Percentiles rank a stretch among this genome's conserved stretches.
phyloP scores from a whole-genome alignment of 106 monocot genomes.

The Dioscorea alata region DNA sequence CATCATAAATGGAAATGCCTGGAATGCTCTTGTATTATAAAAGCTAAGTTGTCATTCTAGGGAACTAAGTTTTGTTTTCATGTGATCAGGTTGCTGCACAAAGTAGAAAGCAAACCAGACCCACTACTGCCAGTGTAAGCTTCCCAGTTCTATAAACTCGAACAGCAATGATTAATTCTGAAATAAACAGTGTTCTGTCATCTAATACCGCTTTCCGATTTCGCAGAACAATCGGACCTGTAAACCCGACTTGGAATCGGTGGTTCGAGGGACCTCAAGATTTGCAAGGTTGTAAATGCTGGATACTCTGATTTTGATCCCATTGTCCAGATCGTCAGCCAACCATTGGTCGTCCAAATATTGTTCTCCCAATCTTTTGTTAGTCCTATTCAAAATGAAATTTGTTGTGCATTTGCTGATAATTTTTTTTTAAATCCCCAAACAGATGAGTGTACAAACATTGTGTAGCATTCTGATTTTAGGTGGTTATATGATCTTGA shows the following conservation, averaged over 20 bases:
- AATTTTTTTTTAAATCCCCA: too few species aligned
- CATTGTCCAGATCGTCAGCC: too few species aligned
- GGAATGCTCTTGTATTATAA: too few species aligned
- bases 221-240: conserved; percentile 58
- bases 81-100: conserved; percentile 46
- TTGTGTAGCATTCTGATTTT: too few species aligned
- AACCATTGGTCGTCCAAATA: too few species aligned
- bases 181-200: not conserved
- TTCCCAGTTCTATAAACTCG: too few species aligned
- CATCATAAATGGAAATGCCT: too few species aligned
- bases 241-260: conserved; percentile 44
- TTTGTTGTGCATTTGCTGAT: too few species aligned
- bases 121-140: conserved; percentile 70
- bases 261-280: conserved; percentile 87
- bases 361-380: too few species aligned
- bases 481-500: too few species aligned
- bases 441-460: too few species aligned
- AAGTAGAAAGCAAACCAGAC: conserved; percentile 51
- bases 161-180: not conserved
- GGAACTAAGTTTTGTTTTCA: conserved; percentile 2
- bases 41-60: not conserved
- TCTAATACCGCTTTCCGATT: not conserved
- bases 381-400: too few species aligned
- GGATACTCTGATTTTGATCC: conserved; percentile 35
- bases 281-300: conserved; percentile 54